These are phyloP conservation scores for Penicillium sp. DNA, from an alignment of 2,329 filamentous ascomycete species.

Conservation along the genomic window DNA sequence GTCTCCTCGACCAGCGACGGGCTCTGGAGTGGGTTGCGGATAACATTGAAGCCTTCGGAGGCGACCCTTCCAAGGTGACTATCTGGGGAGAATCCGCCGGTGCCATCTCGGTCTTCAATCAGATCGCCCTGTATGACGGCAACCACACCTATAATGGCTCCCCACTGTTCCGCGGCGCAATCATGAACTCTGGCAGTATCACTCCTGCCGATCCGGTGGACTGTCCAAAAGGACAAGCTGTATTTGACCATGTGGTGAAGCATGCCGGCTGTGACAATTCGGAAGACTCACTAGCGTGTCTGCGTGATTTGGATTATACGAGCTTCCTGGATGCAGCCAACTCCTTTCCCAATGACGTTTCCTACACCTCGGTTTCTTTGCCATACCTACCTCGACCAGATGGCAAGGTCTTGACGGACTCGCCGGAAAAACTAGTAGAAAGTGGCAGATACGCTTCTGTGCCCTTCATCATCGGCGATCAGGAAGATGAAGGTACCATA, in stretches of 20 bases:
- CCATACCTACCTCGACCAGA: conserved; percentile 73
- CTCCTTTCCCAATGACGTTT: conserved; percentile 63
- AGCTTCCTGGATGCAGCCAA: conserved; percentile 60
- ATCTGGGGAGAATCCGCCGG: conserved; percentile 73
- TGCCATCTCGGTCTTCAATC: conserved; percentile 68
- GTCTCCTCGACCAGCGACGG: conserved; percentile 67
- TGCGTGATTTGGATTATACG: conserved; percentile 45
- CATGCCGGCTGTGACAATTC: conserved; percentile 45
- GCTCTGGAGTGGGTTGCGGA: conserved; percentile 72
- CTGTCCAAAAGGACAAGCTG: conserved; percentile 58
- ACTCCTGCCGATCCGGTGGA: conserved; percentile 62
- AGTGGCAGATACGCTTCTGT: conserved; percentile 55
- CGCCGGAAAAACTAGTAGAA: conserved; percentile 56
- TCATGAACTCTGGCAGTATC: conserved; percentile 70
- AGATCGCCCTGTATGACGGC: conserved; percentile 70
- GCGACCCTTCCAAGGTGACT: conserved; percentile 71
- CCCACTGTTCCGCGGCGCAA: conserved; percentile 67
- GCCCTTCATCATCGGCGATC: conserved; percentile 65
- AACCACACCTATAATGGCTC: conserved; percentile 70
- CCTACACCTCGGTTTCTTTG: conserved; percentile 64
- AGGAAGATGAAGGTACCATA: conserved; percentile 75
- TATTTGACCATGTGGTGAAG: conserved; percentile 48
- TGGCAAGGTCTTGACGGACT: conserved; percentile 57
- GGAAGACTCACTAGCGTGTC: conserved; percentile 45
- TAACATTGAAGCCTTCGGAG: conserved; percentile 72